Evolutionary conservation across 139 green algal genomes (phyloP).

Genomic region (Dunaliella primolecta): DNA sequence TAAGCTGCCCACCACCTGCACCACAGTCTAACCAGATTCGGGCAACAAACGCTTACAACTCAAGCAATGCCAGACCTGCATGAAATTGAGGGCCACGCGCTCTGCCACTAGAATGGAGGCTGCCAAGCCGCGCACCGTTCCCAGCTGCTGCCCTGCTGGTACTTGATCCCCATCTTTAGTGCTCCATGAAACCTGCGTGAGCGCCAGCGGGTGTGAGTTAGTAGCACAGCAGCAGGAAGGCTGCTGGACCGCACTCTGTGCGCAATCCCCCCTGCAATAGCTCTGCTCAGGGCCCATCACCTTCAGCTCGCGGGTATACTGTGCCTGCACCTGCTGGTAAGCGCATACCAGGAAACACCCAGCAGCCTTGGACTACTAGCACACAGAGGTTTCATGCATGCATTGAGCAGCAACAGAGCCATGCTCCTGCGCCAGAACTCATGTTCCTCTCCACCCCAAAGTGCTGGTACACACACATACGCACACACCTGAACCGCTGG

Average conservation of each 20-base stretch:
- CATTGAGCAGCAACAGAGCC: too few species aligned
- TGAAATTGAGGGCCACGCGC: slow-evolving; percentile 96
- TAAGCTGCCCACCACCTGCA: too few species aligned
- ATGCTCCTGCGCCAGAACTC: too few species aligned
- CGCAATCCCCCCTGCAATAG: not conserved
- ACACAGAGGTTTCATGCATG: not conserved
- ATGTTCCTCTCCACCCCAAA: too few species aligned
- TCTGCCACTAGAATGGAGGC: slow-evolving; percentile 89
- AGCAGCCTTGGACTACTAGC: not conserved
- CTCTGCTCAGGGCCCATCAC: not conserved
- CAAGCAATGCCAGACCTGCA: too few species aligned
- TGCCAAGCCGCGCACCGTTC: slow-evolving; percentile 64
- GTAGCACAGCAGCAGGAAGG: not conserved
- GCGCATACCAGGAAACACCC: not conserved
- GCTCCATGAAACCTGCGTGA: slow-evolving; percentile 22
- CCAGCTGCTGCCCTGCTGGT: slow-evolving; percentile 57
- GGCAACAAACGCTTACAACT: too few species aligned
- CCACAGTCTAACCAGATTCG: too few species aligned
- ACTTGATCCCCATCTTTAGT: slow-evolving; percentile 51
- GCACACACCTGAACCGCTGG: slow-evolving; percentile 48
- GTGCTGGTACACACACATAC: not conserved
- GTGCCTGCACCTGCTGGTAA: not conserved
- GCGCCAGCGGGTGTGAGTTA: not conserved
- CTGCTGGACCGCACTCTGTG: not conserved
- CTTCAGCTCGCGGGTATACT: not conserved